Evolutionary conservation across 768 basidiomycete species (phyloP).

Genomic region (Lentinula lateritia): DNA sequence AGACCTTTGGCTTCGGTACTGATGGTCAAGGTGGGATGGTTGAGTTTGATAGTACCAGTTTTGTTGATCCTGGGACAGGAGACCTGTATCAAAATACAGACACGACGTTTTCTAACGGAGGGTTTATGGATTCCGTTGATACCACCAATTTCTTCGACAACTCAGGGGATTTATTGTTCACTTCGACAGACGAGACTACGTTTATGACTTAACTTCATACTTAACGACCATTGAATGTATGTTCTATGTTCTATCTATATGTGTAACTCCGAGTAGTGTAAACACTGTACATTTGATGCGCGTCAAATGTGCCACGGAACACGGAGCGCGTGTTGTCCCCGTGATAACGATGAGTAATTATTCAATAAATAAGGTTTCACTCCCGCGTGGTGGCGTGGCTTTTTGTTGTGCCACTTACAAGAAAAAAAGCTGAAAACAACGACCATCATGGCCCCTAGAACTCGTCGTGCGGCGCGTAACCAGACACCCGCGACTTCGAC

Average conservation of each 20-base stretch:
- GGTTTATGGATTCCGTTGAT: neutral
- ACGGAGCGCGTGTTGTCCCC: conserved; percentile 1
- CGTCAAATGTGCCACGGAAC: neutral
- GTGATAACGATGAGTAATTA: neutral
- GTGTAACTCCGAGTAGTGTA: neutral
- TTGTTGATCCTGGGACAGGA: neutral
- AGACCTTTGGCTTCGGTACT: neutral
- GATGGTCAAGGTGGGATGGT: neutral
- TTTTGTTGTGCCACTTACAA: neutral
- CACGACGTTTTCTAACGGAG: neutral
- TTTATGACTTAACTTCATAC: neutral
- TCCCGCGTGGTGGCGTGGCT: neutral
- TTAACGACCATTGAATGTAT: too few species aligned
- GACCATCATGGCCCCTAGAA: conserved; percentile 12
- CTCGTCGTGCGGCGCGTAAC: conserved; percentile 11
- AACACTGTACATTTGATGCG: neutral
- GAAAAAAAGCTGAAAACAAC: neutral
- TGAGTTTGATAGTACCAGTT: neutral
- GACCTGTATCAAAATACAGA: neutral
- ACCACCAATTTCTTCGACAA: neutral
- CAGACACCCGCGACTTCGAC: conserved; percentile 11
- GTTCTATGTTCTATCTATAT: neutral
- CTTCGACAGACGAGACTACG: neutral
- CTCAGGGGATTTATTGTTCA: neutral
- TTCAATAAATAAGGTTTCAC: neutral